phyloP scores from a whole-genome alignment of 495 filamentous ascomycete genomes.

The Penicillium nucicola region DNA sequence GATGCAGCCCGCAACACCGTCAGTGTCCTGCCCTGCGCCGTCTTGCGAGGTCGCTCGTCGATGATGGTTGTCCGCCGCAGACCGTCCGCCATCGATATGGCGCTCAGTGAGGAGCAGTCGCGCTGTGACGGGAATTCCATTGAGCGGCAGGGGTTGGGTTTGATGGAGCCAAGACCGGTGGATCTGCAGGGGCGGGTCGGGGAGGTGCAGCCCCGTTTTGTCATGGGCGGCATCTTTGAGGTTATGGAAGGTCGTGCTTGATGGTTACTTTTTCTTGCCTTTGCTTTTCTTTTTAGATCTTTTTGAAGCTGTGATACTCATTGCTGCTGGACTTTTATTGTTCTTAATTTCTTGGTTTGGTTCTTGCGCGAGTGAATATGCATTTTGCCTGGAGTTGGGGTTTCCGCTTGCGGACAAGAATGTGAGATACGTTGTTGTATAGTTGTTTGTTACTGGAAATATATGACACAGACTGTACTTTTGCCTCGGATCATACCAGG shows the following conservation, averaged over 20 bases:
- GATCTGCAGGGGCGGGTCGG: constrained; percentile 18
- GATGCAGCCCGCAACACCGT: constrained; percentile 7
- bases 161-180: constrained; percentile 46
- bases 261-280: background rate
- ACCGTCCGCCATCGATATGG: constrained; percentile 42
- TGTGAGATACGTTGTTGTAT: constrained; percentile 1
- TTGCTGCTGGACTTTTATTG: background rate
- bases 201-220: constrained; percentile 30
- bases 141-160: constrained; percentile 38
- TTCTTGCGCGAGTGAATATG: background rate
- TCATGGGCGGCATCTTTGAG: constrained; percentile 48
- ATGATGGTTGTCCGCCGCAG: constrained; percentile 37
- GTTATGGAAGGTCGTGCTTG: constrained; percentile 45
- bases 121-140: constrained; percentile 36
- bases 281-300: background rate
- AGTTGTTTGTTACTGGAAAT: constrained; percentile 4
- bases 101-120: constrained; percentile 39
- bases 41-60: constrained; percentile 34
- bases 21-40: constrained; percentile 25
- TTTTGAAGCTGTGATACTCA: background rate
- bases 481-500: background rate
- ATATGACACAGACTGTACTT: background rate
- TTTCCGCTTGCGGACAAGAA: constrained; percentile 4
- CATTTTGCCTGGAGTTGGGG: background rate
- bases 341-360: background rate